Base-by-base conservation (phyloP, 2,329 filamentous ascomycete species). In the Keithomyces neogunnii region DNA sequence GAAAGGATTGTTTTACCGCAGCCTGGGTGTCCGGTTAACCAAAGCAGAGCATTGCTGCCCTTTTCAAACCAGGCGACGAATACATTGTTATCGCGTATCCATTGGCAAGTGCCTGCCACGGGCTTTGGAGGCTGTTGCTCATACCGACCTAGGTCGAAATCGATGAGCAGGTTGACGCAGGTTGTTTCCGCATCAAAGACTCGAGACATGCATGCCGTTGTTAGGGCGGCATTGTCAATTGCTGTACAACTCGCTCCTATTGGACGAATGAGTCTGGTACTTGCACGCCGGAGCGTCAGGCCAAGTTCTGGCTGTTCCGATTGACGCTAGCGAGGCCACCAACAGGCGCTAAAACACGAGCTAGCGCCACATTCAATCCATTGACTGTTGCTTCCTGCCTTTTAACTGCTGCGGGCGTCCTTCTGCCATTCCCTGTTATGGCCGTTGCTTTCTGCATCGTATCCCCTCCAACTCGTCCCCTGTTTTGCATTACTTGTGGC, bases 1-100 rank as follows among this genome's bases (percentile, higher is more conserved):
- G 67, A 69, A 4, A 69, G 57, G 31, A 63, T 65, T 19, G 68
- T 69, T 53, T 70, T 71, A 19, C 67, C 66, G 49, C 61, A 69
- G 4, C 67, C 66, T 19, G 68, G 61, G 56, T 67, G 60, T 4
- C 67, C 67, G 28, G 59, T 69, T 9, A 70, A 57, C 67, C 65
- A 69, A 10, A 70, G 59, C 2, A 70, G 53, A 32, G 58, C 57
- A n/a, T 57, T 62, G 33, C 57, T 51, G 28, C 58, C 52, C n/a
- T 60, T 55, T 9, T 55, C 54, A 47, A 62, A 51, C 66, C 65
- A 70, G 19, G 63, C 54, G 5, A 52, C 36, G 49, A 67, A 69
- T 3, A 55, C 29, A 5, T 57, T 55, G 52, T 69, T 54, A 29
- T 49, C 57, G 31, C 64, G 49, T 49, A 71, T 62, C 68, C 66